Percentiles rank a stretch among this genome's conserved stretches.
Conservation (phyloP, 306 rosid species). For the Cicer yamashitae region DNA sequence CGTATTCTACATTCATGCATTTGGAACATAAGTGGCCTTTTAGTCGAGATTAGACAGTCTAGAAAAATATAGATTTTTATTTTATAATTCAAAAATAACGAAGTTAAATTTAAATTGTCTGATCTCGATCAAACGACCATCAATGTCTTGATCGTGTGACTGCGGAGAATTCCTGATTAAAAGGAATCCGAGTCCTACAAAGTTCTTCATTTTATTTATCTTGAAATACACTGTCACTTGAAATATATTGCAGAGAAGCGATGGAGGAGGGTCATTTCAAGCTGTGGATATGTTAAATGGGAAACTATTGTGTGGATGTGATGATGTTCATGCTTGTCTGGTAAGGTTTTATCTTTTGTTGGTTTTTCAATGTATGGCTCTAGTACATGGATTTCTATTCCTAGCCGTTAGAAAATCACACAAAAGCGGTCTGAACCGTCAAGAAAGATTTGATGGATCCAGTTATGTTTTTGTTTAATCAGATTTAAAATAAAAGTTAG, state of each 20-base stretch:
- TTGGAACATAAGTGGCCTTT: no score
- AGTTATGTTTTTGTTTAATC: background rate
- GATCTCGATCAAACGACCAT: no score
- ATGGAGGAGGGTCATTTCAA: slow-evolving; percentile 57
- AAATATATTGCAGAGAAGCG: slow-evolving; percentile 49
- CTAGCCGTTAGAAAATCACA: background rate
- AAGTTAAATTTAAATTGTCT: no score
- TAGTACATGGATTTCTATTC: background rate
- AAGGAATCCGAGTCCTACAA: background rate
- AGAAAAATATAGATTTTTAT: no score
- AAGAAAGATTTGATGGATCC: background rate
- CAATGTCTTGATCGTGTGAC: no score
- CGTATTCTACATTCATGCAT: no score
- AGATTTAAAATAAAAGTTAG: background rate
- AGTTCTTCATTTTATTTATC: background rate
- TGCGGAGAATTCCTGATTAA: no score
- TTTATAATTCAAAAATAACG: no score
- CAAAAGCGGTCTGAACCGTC: background rate
- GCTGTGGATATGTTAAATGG: slow-evolving; percentile 54
- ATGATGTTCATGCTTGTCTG: slow-evolving; percentile 47
- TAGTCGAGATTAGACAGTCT: no score
- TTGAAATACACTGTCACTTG: background rate
- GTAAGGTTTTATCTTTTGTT: slow-evolving; percentile 26
- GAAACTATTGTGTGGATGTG: slow-evolving; percentile 46
- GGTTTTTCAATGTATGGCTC: slow-evolving; percentile 4